These are phyloP conservation scores for Lentithecium fluviatile DNA, from an alignment of 495 filamentous ascomycete genomes.

Conservation along the genomic window DNA sequence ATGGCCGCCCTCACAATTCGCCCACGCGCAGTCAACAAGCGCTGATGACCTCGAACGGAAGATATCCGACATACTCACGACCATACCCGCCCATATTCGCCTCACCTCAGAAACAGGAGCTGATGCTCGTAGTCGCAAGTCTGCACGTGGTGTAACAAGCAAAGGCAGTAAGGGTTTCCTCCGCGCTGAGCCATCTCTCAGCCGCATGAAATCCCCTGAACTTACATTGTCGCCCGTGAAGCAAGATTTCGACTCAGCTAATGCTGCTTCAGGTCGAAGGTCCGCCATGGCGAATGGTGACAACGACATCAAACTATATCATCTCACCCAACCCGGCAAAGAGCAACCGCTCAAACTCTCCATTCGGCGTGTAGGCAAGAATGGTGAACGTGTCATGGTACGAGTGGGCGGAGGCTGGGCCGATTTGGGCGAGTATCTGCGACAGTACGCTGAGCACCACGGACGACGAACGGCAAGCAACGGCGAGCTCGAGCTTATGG, in stretches of 20 bases:
- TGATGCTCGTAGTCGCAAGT: constrained; percentile 31
- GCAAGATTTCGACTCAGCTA: constrained; percentile 23
- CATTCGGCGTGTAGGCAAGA: constrained; percentile 85
- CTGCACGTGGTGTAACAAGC: constrained; percentile 7
- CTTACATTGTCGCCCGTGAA: constrained; percentile 34
- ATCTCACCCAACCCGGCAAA: constrained; percentile 79
- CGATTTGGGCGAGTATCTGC: constrained; percentile 90
- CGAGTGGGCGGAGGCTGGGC: constrained; percentile 96
- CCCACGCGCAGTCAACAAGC: constrained; percentile 13
- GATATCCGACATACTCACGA: constrained; percentile 78
- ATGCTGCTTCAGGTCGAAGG: constrained; percentile 26
- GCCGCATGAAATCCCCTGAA: constrained; percentile 34
- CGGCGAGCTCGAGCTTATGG: constrained; percentile 60
- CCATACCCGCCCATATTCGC: constrained; percentile 75
- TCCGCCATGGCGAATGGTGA: constrained; percentile 16
- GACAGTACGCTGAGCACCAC: constrained; percentile 88
- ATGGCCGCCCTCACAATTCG: constrained; percentile 32
- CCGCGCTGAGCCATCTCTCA: constrained; percentile 26
- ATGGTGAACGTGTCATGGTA: constrained; percentile 93
- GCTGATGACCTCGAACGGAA: constrained; percentile 74
- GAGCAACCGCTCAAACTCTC: constrained; percentile 88
- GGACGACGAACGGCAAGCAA: constrained; percentile 57
- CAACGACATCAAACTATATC: constrained; percentile 63
- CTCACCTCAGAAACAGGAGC: constrained; percentile 58
- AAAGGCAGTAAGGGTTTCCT: constrained; percentile 24